Percentiles rank a stretch among this genome's conserved stretches.
Evolutionary conservation across 192 early-diverging fungal species (phyloP).

Genomic region (Backusella sp.): DNA sequence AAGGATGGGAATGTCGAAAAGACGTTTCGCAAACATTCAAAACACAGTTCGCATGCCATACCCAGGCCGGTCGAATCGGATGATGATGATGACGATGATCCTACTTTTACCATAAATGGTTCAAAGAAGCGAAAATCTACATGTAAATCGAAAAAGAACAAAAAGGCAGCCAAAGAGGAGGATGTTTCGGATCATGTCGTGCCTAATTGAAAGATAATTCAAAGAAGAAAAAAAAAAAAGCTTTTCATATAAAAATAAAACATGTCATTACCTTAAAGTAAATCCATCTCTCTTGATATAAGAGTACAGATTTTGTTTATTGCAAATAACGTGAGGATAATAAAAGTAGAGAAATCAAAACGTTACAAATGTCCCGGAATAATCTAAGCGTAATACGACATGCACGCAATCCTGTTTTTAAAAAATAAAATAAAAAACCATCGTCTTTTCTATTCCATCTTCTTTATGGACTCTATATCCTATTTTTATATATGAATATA

Average conservation of each 20-base stretch:
- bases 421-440: no score
- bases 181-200: neutral
- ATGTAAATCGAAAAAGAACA: neutral
- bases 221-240: no score
- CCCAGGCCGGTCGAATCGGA: neutral
- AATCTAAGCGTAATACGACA: neutral
- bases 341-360: no score
- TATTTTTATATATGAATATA: no score
- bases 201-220: neutral
- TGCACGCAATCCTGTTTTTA: no score
- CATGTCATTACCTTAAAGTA: no score
- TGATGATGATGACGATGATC: constrained; percentile 9
- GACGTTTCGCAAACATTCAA: constrained; percentile 76
- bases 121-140: neutral
- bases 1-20: constrained; percentile 74
- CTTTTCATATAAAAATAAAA: no score
- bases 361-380: neutral
- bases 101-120: neutral
- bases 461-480: no score
- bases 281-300: no score
- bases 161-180: neutral
- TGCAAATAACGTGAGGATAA: no score
- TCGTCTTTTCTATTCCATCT: neutral
- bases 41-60: constrained; percentile 31
- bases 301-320: no score